phyloP scores from a whole-genome alignment of 805 yeast genomes.

The Suhomyces vadensis region DNA sequence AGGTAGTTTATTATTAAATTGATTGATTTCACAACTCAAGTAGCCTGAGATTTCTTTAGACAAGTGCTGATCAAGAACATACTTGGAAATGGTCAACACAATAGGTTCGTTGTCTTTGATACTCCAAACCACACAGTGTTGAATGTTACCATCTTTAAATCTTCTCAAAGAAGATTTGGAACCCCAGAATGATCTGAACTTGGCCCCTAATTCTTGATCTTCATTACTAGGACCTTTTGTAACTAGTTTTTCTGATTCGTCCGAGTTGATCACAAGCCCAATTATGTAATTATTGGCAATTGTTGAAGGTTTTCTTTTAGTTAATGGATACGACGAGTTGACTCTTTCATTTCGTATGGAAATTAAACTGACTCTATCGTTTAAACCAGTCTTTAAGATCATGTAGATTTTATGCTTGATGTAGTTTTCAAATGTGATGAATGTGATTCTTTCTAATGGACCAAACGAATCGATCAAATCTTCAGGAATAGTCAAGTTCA shows the following conservation, averaged over 20 bases:
- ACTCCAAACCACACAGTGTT: slow-evolving; percentile 89
- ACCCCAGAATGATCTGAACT: slow-evolving; percentile 90
- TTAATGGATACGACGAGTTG: slow-evolving; percentile 36
- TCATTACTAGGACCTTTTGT: slow-evolving; percentile 79
- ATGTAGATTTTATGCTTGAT: slow-evolving; percentile 60
- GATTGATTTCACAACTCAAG: slow-evolving; percentile 38
- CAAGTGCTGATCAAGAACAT: slow-evolving; percentile 65
- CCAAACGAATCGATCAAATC: slow-evolving; percentile 53
- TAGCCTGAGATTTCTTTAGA: slow-evolving; percentile 41
- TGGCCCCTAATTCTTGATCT: slow-evolving; percentile 53
- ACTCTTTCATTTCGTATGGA: slow-evolving; percentile 30
- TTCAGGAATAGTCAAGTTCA: slow-evolving; percentile 52
- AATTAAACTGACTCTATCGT: slow-evolving; percentile 45
- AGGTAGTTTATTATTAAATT: slow-evolving; percentile 56
- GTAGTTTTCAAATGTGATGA: slow-evolving; percentile 67
- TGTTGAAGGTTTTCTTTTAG: slow-evolving; percentile 53
- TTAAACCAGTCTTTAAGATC: slow-evolving; percentile 58
- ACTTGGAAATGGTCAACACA: slow-evolving; percentile 62
- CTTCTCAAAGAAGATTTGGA: slow-evolving; percentile 78
- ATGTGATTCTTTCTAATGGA: slow-evolving; percentile 70
- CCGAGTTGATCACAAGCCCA: slow-evolving; percentile 69
- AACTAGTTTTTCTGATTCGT: slow-evolving; percentile 75
- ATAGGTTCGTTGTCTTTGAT: slow-evolving; percentile 57
- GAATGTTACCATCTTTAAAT: slow-evolving; percentile 88
- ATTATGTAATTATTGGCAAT: slow-evolving; percentile 42